Conservation (phyloP, 768 basidiomycete genomes). For the Lactarius evosmus region DNA sequence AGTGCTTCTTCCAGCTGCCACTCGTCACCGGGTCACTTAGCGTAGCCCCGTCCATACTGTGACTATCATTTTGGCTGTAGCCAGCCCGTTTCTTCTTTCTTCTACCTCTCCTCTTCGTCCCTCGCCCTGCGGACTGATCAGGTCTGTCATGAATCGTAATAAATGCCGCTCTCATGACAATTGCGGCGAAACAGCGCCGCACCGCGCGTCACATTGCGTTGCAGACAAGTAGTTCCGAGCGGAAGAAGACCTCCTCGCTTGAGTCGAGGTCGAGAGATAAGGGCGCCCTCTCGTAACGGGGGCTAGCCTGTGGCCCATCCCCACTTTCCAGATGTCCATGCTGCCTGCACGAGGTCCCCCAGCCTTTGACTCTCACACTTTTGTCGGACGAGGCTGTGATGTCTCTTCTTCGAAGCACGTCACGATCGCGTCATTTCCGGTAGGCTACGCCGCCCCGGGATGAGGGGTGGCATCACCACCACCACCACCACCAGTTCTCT, state of each 20-base stretch:
- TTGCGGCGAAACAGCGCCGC: neutral
- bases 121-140: neutral
- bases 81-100: neutral
- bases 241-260: neutral
- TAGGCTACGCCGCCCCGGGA: neutral
- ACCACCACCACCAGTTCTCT: neutral
- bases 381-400: conserved; percentile 10
- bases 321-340: conserved; percentile 3
- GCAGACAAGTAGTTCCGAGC: neutral
- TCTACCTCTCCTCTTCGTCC: neutral
- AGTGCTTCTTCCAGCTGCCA: neutral
- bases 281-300: conserved; percentile 10
- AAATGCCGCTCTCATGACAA: neutral
- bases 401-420: neutral
- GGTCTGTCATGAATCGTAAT: conserved; percentile 7
- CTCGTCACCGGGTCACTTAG: conserved; percentile 13
- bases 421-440: conserved; percentile 10
- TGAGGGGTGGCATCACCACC: conserved; percentile 9
- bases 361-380: neutral
- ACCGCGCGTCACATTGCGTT: neutral
- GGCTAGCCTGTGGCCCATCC: conserved; percentile 17
- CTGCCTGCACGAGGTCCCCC: conserved; percentile 15
- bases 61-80: neutral
- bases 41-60: neutral
- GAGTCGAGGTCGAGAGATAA: conserved; percentile 12